These are phyloP conservation scores for Colletotrichum aenigma DNA, from an alignment of 2,329 filamentous ascomycete species.

Conservation along the genomic window DNA sequence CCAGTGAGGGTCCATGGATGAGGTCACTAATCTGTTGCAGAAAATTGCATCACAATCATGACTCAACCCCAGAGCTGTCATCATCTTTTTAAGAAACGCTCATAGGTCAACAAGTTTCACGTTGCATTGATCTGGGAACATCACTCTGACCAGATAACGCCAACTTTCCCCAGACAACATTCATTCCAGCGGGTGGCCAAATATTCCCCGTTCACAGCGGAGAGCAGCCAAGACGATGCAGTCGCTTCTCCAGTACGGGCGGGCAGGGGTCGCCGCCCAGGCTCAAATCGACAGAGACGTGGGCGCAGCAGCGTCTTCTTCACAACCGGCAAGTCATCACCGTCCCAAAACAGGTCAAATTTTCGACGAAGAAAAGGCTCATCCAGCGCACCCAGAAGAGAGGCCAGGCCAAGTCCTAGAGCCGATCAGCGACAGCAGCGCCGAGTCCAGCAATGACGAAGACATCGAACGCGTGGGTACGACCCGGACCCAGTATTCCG, in stretches of 20 bases:
- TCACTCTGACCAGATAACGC: not conserved
- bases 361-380: not conserved
- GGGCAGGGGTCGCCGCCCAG: slow-evolving; percentile 1
- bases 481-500: not conserved
- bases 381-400: not conserved
- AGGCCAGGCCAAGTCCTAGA: not conserved
- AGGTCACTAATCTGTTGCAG: not conserved
- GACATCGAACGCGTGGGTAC: not conserved
- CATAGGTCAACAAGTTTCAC: not conserved
- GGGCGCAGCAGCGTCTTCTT: not conserved
- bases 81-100: not conserved
- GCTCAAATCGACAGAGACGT: slow-evolving; percentile 10
- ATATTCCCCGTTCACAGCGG: not conserved
- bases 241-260: slow-evolving; percentile 3
- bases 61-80: not conserved
- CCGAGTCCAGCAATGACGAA: not conserved
- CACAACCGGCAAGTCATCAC: not conserved
- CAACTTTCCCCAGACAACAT: rapidly evolving
- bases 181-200: rapidly evolving
- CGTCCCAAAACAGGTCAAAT: not conserved
- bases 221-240: not conserved
- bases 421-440: not conserved
- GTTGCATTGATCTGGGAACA: not conserved
- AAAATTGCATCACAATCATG: not conserved
- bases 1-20: not conserved